Evolutionary conservation across 2,329 filamentous ascomycete species (phyloP).

Genomic region (Paracorniculantispora psalliotae): DNA sequence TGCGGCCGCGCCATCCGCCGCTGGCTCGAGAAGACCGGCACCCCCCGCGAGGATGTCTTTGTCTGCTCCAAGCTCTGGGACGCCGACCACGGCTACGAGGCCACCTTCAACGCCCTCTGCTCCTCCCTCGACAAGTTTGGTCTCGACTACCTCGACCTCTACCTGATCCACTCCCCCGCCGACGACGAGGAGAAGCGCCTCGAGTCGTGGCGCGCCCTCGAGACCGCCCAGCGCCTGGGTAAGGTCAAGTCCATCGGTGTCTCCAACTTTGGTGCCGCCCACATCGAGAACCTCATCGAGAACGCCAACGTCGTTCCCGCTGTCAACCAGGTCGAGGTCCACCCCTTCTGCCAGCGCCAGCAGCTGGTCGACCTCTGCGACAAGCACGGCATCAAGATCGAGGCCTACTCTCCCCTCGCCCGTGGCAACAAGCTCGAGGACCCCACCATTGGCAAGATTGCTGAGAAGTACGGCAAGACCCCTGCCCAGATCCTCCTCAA

Average conservation of each 20-base stretch:
- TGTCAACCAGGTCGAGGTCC: conserved; percentile 75
- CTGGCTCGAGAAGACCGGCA: conserved; percentile 54
- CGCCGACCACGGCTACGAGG: conserved; percentile 36
- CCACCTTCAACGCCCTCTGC: conserved; percentile 55
- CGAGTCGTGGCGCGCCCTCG: conserved; percentile 68
- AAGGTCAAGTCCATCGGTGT: conserved; percentile 68
- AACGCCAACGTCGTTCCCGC: conserved; percentile 57
- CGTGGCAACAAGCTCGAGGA: conserved; percentile 63
- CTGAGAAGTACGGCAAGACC: conserved; percentile 65
- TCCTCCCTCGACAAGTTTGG: conserved; percentile 62
- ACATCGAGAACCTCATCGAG: conserved; percentile 51
- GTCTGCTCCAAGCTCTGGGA: conserved; percentile 65
- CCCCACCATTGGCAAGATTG: conserved; percentile 55
- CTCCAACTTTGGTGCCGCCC: conserved; percentile 69
- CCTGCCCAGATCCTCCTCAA: conserved; percentile 71
- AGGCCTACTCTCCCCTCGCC: conserved; percentile 65
- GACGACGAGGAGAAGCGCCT: conserved; percentile 62
- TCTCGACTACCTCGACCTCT: conserved; percentile 69
- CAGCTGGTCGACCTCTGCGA: conserved; percentile 53
- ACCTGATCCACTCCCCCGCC: conserved; percentile 60
- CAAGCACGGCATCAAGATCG: conserved; percentile 50
- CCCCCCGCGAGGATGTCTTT: conserved; percentile 64
- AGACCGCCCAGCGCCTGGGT: conserved; percentile 60
- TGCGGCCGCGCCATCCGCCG: conserved; percentile 69
- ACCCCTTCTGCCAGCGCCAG: conserved; percentile 66